These are phyloP conservation scores for Geotrichum siamense DNA, from an alignment of 1,139 yeast genomes.

Conservation along the genomic window DNA sequence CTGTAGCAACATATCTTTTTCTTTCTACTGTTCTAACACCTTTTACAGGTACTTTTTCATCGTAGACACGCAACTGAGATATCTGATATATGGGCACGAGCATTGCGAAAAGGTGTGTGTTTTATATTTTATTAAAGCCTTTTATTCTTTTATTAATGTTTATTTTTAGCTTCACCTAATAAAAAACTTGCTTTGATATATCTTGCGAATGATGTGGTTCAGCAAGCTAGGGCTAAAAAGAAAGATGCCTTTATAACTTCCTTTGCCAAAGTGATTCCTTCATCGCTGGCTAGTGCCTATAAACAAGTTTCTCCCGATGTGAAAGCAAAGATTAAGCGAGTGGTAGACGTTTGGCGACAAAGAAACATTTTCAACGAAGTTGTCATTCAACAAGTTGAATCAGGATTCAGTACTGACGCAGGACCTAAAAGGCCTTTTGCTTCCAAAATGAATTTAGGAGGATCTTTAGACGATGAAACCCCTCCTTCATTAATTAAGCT, in stretches of 20 bases:
- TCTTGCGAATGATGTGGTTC: conserved; percentile 77
- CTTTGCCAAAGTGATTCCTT: conserved; percentile 46
- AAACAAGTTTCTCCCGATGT: conserved; percentile 32
- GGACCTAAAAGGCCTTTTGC: conserved; percentile 10
- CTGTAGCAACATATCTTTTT: neutral
- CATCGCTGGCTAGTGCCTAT: conserved; percentile 33
- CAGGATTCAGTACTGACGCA: conserved; percentile 27
- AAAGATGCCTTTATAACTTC: conserved; percentile 53
- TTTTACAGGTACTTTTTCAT: conserved; percentile 48
- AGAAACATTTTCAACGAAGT: conserved; percentile 47
- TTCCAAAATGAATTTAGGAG: conserved; percentile 12
- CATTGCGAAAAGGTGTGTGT: conserved; percentile 32
- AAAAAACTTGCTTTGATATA: conserved; percentile 58
- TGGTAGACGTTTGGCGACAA: conserved; percentile 69
- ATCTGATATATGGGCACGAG: conserved; percentile 56
- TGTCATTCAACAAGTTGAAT: conserved; percentile 42
- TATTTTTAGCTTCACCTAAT: conserved; percentile 32
- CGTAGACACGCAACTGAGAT: conserved; percentile 55
- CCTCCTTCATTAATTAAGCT: conserved; percentile 42
- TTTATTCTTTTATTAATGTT: neutral
- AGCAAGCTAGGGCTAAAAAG: conserved; percentile 63
- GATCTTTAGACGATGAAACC: conserved; percentile 34
- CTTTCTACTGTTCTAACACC: neutral
- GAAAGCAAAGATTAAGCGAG: conserved; percentile 53
- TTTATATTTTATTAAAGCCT: neutral